Evolutionary conservation across 2,329 filamentous ascomycete genomes (phyloP).

Genomic region (Clarireedia paspali): DNA sequence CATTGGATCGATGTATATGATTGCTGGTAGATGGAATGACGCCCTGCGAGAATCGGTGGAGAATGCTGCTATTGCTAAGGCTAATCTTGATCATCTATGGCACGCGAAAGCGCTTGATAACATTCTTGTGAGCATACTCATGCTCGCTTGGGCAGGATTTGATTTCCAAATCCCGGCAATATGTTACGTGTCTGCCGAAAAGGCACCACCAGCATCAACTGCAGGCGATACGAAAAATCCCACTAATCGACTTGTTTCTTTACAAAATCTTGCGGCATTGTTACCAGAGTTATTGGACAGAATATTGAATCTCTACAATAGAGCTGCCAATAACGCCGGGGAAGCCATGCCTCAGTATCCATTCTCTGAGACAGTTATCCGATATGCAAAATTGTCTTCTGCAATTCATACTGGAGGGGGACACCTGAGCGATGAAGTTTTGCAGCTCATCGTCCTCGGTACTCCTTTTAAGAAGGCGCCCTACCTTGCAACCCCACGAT

Average conservation of each 20-base stretch:
- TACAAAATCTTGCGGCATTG: conserved; percentile 47
- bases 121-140: conserved; percentile 71
- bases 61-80: conserved; percentile 67
- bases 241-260: conserved; percentile 27
- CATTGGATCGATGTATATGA: conserved; percentile 77
- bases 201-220: conserved; percentile 18
- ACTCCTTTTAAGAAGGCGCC: conserved; percentile 44
- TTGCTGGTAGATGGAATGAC: conserved; percentile 84
- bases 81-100: conserved; percentile 89
- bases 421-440: conserved; percentile 48
- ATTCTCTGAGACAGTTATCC: conserved; percentile 64
- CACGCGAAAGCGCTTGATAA: conserved; percentile 91
- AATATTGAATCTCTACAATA: conserved; percentile 65
- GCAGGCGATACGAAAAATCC: conserved; percentile 27
- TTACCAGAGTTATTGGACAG: conserved; percentile 69
- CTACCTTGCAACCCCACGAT: conserved; percentile 40
- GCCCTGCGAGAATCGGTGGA: conserved; percentile 78
- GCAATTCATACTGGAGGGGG: conserved; percentile 60
- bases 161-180: conserved; percentile 70
- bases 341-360: conserved; percentile 66
- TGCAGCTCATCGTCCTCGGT: conserved; percentile 60
- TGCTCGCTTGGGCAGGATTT: conserved; percentile 76
- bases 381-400: conserved; percentile 63
- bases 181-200: conserved; percentile 33
- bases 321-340: conserved; percentile 52